Evolutionary conservation across 768 basidiomycete species (phyloP), one percentile per base, ranked within the genome.

Genomic region (Xerocomellus amylosporus): DNA sequence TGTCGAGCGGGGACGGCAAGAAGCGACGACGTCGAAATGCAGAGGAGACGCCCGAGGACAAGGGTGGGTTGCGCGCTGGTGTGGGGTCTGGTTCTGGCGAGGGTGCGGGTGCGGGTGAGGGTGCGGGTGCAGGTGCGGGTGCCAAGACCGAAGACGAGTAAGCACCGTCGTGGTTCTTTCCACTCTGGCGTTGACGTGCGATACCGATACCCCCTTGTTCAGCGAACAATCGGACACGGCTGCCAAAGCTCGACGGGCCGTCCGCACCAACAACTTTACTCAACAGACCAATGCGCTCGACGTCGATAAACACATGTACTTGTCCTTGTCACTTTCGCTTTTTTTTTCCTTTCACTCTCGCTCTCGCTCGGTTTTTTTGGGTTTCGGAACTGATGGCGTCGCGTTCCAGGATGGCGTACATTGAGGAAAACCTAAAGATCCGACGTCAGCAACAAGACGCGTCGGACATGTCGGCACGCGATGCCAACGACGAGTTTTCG

Each of bases 291-390:
- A 97, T 68, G 84, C 86, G 1, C 79, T 98, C 20, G 96, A 98
- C 67, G 94, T 97, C 24, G 96, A 99, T 75, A 98, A 98, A 67
- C 97, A 98, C 65, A 98, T 98, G 96, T 94, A 14, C 9, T 2
- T 3, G 26, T 28, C 26, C 31, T 2, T 26, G 38, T 9, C 2
- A 2, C 28, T 75, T 24, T 26, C 24, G 24, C 8, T 14, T 4
- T n/a, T 34, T 37, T n/a, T n/a, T n/a, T n/a, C n/a, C n/a, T n/a
- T n/a, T n/a, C n/a, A n/a, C n/a, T n/a, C n/a, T n/a, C n/a, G n/a
- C n/a, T n/a, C n/a, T n/a, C n/a, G n/a, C n/a, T n/a, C n/a, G n/a
- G 19, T 31, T 34, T 24, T 33, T 7, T 26, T 28, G n/a, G n/a
- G 31, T 36, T n/a, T 20, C 19, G 14, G 47, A n/a, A 13, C 15